These are phyloP conservation scores for Fusarium virguliforme DNA, from an alignment of 2,329 filamentous ascomycete species.

Conservation along the genomic window DNA sequence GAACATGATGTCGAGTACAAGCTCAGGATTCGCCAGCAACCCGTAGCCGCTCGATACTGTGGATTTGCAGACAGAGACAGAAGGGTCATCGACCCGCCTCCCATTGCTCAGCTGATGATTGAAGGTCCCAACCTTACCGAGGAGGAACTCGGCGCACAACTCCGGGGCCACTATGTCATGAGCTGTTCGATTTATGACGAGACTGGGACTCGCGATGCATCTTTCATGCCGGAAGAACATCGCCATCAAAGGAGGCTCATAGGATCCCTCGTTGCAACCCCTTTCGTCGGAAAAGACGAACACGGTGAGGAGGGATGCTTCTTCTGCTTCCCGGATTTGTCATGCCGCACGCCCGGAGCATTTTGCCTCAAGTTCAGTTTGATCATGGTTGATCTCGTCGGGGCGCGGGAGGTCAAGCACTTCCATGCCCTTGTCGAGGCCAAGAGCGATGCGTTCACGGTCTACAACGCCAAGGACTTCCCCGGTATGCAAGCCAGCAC, in stretches of 20 bases:
- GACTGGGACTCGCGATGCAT: slow-evolving; percentile 76
- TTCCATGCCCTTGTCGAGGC: slow-evolving; percentile 67
- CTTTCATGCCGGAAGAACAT: slow-evolving; percentile 79
- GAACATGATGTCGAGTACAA: slow-evolving; percentile 48
- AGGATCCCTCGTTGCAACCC: slow-evolving; percentile 83
- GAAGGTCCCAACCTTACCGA: slow-evolving; percentile 69
- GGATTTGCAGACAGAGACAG: slow-evolving; percentile 88
- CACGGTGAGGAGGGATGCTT: slow-evolving; percentile 82
- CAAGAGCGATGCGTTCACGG: slow-evolving; percentile 81
- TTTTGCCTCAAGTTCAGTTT: slow-evolving; percentile 83
- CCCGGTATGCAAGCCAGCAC: slow-evolving; percentile 87
- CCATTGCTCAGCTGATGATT: slow-evolving; percentile 82
- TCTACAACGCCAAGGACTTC: slow-evolving; percentile 89
- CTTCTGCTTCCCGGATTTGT: slow-evolving; percentile 88
- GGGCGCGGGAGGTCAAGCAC: slow-evolving; percentile 63
- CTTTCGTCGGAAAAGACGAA: slow-evolving; percentile 84
- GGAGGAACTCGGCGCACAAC: slow-evolving; percentile 66
- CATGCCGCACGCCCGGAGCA: slow-evolving; percentile 82
- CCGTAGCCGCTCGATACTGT: slow-evolving; percentile 82
- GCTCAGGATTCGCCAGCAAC: slow-evolving; percentile 79
- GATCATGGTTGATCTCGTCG: slow-evolving; percentile 77
- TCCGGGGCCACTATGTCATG: slow-evolving; percentile 78
- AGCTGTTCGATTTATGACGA: slow-evolving; percentile 85
- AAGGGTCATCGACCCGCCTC: slow-evolving; percentile 86
- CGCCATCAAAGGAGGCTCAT: slow-evolving; percentile 82